Percentiles rank a stretch among this genome's conserved stretches.
phyloP scores from a whole-genome alignment of 1,284 basidiomycete genomes.

The Ganoderma sp. region DNA sequence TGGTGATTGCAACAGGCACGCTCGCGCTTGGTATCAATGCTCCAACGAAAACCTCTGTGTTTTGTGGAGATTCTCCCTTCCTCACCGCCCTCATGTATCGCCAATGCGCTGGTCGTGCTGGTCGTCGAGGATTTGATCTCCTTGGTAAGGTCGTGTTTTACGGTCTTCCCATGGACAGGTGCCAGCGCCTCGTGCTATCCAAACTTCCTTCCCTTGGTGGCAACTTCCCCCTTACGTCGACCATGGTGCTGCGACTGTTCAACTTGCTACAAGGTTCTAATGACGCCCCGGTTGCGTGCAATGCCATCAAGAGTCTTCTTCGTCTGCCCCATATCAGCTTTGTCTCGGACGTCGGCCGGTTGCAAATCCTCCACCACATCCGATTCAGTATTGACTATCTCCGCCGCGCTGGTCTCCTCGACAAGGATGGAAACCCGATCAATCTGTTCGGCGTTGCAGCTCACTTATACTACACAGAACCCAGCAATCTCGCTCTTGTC shows the following conservation, averaged over 20 bases:
- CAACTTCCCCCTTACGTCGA: conserved; percentile 70
- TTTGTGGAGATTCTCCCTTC: conserved; percentile 70
- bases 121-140: conserved; percentile 71
- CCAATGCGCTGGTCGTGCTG: conserved; percentile 66
- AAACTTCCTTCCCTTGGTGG: conserved; percentile 66
- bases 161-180: conserved; percentile 64
- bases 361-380: conserved; percentile 67
- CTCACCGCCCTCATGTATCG: conserved; percentile 73
- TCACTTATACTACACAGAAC: conserved; percentile 70
- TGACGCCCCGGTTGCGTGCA: conserved; percentile 52
- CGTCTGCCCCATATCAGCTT: conserved; percentile 63
- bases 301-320: conserved; percentile 58
- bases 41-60: conserved; percentile 68
- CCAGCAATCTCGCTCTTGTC: conserved; percentile 70
- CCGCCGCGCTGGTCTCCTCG: conserved; percentile 58
- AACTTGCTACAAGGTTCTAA: conserved; percentile 67
- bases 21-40: conserved; percentile 78
- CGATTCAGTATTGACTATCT: conserved; percentile 77
- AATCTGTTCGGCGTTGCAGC: conserved; percentile 62
- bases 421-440: conserved; percentile 58
- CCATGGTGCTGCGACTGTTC: conserved; percentile 65
- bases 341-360: conserved; percentile 54
- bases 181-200: conserved; percentile 67
- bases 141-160: conserved; percentile 76
- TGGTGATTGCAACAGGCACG: conserved; percentile 71